phyloP scores from a whole-genome alignment of 768 basidiomycete species.

The Mycena chlorophos region DNA sequence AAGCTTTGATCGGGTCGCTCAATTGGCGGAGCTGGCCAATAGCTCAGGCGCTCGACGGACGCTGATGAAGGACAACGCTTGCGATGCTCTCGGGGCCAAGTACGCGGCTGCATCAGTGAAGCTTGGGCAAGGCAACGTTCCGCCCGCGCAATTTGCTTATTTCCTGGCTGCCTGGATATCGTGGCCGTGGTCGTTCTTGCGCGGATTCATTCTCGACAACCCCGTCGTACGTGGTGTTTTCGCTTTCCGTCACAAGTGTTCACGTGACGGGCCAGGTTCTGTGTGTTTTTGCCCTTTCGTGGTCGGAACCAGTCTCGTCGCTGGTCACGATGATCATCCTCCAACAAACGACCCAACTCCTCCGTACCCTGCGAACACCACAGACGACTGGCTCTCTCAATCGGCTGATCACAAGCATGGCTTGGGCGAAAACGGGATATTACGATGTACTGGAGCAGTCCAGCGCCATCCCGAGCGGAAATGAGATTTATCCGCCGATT shows the following conservation, averaged over 20 bases:
- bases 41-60: constrained; percentile 17
- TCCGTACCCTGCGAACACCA: background rate
- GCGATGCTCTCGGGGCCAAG: constrained; percentile 24
- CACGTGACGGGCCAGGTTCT: constrained; percentile 20
- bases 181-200: constrained; percentile 32
- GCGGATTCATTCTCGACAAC: constrained; percentile 23
- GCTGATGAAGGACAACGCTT: constrained; percentile 23
- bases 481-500: constrained; percentile 3
- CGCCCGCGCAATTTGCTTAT: background rate
- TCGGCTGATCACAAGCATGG: constrained; percentile 4
- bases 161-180: constrained; percentile 1
- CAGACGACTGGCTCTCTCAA: constrained; percentile 17
- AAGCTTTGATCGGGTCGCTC: constrained; percentile 28
- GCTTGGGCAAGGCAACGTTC: constrained; percentile 22
- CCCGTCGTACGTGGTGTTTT: constrained; percentile 25
- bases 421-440: constrained; percentile 5
- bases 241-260: background rate
- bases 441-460: constrained; percentile 10
- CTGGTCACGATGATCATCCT: constrained; percentile 31
- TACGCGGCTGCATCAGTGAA: constrained; percentile 22
- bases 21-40: constrained; percentile 30
- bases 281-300: constrained; percentile 24
- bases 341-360: constrained; percentile 23
- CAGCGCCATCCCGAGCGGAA: constrained; percentile 1
- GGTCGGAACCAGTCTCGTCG: constrained; percentile 25